These are phyloP conservation scores for Ceriops tagal DNA, from an alignment of 345 rosid genomes.

Conservation along the genomic window DNA sequence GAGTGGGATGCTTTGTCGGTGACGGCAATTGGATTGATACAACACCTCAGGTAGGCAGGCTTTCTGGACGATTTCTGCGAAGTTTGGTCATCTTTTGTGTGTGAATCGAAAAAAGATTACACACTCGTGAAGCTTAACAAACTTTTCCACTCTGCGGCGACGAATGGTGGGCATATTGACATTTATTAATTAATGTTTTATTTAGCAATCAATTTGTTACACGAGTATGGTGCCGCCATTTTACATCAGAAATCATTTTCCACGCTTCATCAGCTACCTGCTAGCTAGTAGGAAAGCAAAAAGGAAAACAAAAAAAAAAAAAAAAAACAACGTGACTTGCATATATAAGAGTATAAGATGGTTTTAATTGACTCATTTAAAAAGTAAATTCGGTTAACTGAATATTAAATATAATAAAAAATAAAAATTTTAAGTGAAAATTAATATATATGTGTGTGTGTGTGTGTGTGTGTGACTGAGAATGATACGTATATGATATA, in stretches of 20 bases:
- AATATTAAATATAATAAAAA: no score
- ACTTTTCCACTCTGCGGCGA: not conserved
- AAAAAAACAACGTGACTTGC: slow-evolving; percentile 14
- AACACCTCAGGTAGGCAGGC: no score
- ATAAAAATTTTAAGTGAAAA: no score
- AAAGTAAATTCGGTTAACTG: no score
- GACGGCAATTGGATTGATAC: not conserved
- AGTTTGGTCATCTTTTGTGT: no score
- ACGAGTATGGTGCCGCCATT: slow-evolving; percentile 20
- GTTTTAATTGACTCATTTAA: no score
- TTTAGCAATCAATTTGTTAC: not conserved
- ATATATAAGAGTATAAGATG: not conserved
- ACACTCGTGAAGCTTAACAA: no score
- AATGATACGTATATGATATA: not conserved
- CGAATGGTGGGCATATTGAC: not conserved
- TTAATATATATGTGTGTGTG: no score
- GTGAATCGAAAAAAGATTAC: no score
- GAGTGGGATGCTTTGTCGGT: slow-evolving; percentile 2
- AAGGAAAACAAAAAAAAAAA: not conserved
- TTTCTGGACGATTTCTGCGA: no score
- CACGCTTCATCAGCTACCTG: not conserved
- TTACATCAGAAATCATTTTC: slow-evolving; percentile 14
- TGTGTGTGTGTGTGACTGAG: no score
- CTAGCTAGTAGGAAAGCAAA: no score
- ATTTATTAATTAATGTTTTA: not conserved